phyloP scores from a whole-genome alignment of 2,329 filamentous ascomycete species.

The Parastagonospora nodorum region DNA sequence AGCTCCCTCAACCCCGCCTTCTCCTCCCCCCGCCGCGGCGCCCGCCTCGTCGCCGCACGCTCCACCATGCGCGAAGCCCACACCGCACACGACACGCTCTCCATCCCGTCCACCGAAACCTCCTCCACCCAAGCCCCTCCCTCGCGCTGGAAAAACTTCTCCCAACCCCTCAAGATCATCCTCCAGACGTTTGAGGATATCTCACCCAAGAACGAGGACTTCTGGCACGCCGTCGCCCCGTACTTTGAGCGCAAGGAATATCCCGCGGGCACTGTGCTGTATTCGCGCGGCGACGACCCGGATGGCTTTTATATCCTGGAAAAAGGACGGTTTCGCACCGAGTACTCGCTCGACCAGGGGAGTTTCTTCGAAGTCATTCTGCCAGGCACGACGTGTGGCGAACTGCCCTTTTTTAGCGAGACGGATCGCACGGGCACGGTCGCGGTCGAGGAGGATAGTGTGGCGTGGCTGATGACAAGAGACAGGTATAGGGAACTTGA shows the following conservation, averaged over 20 bases:
- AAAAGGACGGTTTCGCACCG: constrained; percentile 82
- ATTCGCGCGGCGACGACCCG: constrained; percentile 73
- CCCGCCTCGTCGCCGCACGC: constrained; percentile 78
- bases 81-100: constrained; percentile 11
- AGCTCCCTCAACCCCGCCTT: constrained; percentile 58
- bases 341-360: constrained; percentile 90
- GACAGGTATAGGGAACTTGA: constrained; percentile 76
- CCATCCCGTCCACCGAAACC: constrained; percentile 19
- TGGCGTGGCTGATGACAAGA: constrained; percentile 79
- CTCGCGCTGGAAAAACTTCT: constrained; percentile 81
- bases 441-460: constrained; percentile 77
- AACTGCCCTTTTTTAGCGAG: constrained; percentile 94
- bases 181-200: constrained; percentile 94
- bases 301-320: constrained; percentile 91
- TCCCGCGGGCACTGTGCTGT: constrained; percentile 72
- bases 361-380: constrained; percentile 89
- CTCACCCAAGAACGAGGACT: constrained; percentile 86
- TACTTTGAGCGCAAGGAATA: constrained; percentile 78
- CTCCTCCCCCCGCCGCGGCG: constrained; percentile 79
- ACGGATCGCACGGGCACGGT: constrained; percentile 87
- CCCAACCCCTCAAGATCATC: constrained; percentile 87
- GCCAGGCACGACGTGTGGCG: constrained; percentile 91
- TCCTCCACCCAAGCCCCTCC: constrained; percentile 14
- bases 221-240: constrained; percentile 81
- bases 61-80: constrained; percentile 68